A percentile compares a stretch with the other conserved stretches of the same genome.
Conservation (phyloP, 1,139 yeast genomes). For the Scheffersomyces lignicola region DNA sequence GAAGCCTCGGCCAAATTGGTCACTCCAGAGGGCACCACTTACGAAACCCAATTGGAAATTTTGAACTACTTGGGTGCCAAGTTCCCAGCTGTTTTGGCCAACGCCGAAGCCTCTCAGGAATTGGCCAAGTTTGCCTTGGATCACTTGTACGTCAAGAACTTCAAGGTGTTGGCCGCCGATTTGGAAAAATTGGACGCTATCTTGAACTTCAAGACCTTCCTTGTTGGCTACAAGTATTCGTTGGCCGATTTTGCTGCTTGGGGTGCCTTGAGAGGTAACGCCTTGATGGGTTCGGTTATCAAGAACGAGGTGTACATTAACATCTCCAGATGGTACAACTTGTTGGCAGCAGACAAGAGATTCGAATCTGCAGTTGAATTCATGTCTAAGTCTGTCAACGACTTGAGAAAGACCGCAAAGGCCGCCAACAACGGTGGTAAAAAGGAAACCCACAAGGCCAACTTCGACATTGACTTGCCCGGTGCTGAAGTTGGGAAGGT, state of each 20-base stretch:
- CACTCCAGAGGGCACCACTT: constrained; percentile 46
- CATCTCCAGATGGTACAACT: constrained; percentile 91
- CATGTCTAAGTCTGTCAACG: constrained; percentile 67
- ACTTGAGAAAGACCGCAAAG: constrained; percentile 69
- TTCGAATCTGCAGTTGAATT: constrained; percentile 73
- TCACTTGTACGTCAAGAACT: constrained; percentile 78
- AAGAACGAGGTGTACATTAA: constrained; percentile 82
- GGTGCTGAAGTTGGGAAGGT: constrained; percentile 92
- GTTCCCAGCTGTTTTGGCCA: constrained; percentile 40
- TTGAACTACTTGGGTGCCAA: constrained; percentile 46
- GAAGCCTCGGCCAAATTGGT: constrained; percentile 44
- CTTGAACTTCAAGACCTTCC: constrained; percentile 80
- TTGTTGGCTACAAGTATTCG: constrained; percentile 65
- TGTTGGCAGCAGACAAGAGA: constrained; percentile 59
- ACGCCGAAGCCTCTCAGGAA: constrained; percentile 37
- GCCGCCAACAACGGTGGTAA: constrained; percentile 53
- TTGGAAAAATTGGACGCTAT: constrained; percentile 77
- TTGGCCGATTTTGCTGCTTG: constrained; percentile 85
- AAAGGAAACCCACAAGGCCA: constrained; percentile 83
- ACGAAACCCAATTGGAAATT: constrained; percentile 44
- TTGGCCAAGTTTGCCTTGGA: constrained; percentile 74
- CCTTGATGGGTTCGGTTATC: constrained; percentile 86
- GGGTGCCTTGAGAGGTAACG: constrained; percentile 93
- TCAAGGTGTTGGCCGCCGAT: constrained; percentile 74
- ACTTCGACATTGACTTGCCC: constrained; percentile 86